Percentiles rank a stretch among this genome's conserved stretches.
These are phyloP conservation scores for Diaporthe humulicola DNA, from an alignment of 2,329 filamentous ascomycete genomes.

Conservation along the genomic window DNA sequence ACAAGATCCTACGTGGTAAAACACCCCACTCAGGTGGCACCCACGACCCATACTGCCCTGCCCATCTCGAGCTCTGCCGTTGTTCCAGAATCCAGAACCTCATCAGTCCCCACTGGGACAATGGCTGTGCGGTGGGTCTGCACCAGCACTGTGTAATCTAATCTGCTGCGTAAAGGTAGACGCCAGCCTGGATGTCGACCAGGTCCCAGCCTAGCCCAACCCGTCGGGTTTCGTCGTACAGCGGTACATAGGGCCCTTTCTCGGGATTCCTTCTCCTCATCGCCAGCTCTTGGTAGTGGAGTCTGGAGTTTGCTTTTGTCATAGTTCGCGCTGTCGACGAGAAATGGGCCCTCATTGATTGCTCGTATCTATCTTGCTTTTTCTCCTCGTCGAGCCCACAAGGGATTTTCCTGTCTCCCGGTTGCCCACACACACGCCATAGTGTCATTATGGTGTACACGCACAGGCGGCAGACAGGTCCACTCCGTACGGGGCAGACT, in stretches of 20 bases:
- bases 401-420: background rate
- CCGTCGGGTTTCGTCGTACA: background rate
- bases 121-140: slow-evolving; percentile 9
- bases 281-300: slow-evolving; percentile 11
- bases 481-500: background rate
- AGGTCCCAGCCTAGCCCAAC: slow-evolving; percentile 4
- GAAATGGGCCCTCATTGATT: background rate
- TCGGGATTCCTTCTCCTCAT: slow-evolving; percentile 1
- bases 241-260: background rate
- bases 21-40: slow-evolving; percentile 26
- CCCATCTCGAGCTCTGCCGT: slow-evolving; percentile 24
- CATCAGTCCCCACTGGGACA: slow-evolving; percentile 13
- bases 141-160: slow-evolving; percentile 18
- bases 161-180: background rate
- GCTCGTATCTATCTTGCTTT: slow-evolving; percentile 24
- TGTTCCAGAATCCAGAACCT: slow-evolving; percentile 14
- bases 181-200: background rate
- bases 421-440: background rate
- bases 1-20: slow-evolving; percentile 34
- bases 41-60: slow-evolving; percentile 16
- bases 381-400: background rate
- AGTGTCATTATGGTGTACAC: background rate
- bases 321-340: slow-evolving; percentile 20
- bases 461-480: background rate
- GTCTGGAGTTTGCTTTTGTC: slow-evolving; percentile 22